A percentile compares a stretch with the other conserved stretches of the same genome.
phyloP scores from a whole-genome alignment of 148 eudicot species.

The Bassia scoparia region DNA sequence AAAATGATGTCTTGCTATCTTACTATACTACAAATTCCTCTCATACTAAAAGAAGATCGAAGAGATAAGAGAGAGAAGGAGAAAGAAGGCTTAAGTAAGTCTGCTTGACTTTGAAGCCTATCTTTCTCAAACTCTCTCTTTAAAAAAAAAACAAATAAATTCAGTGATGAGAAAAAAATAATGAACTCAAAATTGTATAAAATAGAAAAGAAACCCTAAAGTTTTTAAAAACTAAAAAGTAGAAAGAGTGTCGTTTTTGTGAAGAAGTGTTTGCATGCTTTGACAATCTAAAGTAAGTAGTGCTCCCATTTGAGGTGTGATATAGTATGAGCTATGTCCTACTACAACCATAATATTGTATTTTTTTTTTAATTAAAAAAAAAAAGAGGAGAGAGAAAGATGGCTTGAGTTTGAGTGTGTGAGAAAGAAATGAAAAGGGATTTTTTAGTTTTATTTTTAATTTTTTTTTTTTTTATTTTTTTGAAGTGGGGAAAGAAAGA shows the following conservation, averaged over 20 bases:
- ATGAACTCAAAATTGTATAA: background rate
- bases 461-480: too few species aligned
- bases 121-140: constrained; percentile 34
- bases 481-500: background rate
- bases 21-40: too few species aligned
- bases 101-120: background rate
- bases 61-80: constrained; percentile 29
- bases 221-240: constrained; percentile 28
- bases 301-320: constrained; percentile 22
- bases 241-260: constrained; percentile 29
- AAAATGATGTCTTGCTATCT: too few species aligned
- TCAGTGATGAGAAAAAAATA: background rate
- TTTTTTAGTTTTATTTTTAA: background rate
- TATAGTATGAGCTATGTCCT: constrained; percentile 10
- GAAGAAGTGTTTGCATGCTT: constrained; percentile 46
- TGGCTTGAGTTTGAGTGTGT: background rate
- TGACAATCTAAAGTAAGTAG: constrained; percentile 30
- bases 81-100: constrained; percentile 18
- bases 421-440: constrained; percentile 13
- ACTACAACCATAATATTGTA: background rate
- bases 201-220: background rate
- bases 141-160: background rate
- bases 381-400: background rate
- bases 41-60: too few species aligned
- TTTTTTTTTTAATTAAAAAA: background rate